These are phyloP conservation scores for Serendipita sp. DNA, from an alignment of 768 basidiomycete species.

Conservation along the genomic window DNA sequence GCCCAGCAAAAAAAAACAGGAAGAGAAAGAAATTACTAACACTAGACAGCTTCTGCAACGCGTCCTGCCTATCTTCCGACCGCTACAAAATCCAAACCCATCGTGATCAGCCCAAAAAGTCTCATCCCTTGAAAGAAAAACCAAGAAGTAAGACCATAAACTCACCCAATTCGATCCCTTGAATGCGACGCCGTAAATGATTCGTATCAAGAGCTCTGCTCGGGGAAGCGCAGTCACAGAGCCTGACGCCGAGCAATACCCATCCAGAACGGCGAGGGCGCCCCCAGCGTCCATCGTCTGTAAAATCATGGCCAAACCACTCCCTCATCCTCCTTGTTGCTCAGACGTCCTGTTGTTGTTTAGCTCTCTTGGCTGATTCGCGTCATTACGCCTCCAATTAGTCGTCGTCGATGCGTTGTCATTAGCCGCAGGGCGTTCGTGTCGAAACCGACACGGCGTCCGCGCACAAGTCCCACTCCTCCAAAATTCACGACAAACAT, in stretches of 20 bases:
- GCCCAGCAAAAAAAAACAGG: too few relatives aligned
- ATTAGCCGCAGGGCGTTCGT: too few relatives aligned
- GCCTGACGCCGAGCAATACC: background rate
- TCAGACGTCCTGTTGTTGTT: too few relatives aligned
- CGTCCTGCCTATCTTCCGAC: background rate
- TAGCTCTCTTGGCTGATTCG: too few relatives aligned
- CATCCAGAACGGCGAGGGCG: background rate
- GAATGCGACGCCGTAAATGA: background rate
- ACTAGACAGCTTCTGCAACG: background rate
- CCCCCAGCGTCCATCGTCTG: background rate
- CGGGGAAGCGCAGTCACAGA: background rate
- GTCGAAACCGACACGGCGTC: too few relatives aligned
- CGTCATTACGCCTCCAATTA: too few relatives aligned
- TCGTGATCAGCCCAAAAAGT: too few relatives aligned
- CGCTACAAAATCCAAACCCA: background rate
- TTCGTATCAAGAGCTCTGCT: background rate
- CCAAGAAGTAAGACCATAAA: background rate
- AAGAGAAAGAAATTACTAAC: background rate
- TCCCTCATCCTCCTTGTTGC: too few relatives aligned
- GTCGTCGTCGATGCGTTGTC: too few relatives aligned
- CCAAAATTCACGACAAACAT: too few relatives aligned
- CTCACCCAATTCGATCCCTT: background rate
- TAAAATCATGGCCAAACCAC: too few relatives aligned
- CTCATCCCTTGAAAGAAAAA: background rate
- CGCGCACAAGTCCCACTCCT: too few relatives aligned